Evolutionary conservation across 805 yeast species (phyloP), one percentile per base, ranked within the genome.

Genomic region (Candida maesae): DNA sequence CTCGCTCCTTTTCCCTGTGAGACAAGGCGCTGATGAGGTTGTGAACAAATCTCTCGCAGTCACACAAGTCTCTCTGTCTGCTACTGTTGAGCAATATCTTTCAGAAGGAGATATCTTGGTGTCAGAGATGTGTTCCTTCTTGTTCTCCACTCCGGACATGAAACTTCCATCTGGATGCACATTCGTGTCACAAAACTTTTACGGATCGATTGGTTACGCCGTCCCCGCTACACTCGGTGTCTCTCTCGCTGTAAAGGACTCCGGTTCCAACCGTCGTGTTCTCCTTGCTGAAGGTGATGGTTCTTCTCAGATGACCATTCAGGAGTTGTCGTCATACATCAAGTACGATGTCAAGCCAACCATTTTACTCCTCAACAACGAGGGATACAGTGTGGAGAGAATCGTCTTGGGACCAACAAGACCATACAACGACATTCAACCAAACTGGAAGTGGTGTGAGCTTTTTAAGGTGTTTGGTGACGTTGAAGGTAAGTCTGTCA

Each of bases 151-250:
- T 21, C 69, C 76, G 35, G 80, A 78, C 49, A 65, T 81, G 13
- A 58, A 63, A 44, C 75, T 79, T 63, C 84, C 84, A 7, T 64
- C 65, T 33, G 58, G 68, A 38, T 60, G 73, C 24, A 54, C 64
- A 30, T 79, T 83, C 27, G 75, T 79, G 40, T 70, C 81, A 4
- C 86, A 79, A 57, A 76, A 74, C 15, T 64, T 79, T 35, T 79
- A 82, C 79, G 84, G 84, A 3, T 76, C 84, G 2, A 75, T 78
- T 41, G 86, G 86, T 8, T 79, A 72, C 60, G 71, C 85, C 5
- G 68, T 78, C 2, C 85, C 85, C 26, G 79, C 85, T 7, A 68
- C 80, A 25, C 63, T 76, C 19, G 86, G 86, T 27, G 84, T 79
- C 1, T 73, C 74, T 4, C 63, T 78, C 60, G 84, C 84, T 2